Base-by-base conservation (phyloP, 257 asterid genomes). In the Ocimum tenuiflorum region DNA sequence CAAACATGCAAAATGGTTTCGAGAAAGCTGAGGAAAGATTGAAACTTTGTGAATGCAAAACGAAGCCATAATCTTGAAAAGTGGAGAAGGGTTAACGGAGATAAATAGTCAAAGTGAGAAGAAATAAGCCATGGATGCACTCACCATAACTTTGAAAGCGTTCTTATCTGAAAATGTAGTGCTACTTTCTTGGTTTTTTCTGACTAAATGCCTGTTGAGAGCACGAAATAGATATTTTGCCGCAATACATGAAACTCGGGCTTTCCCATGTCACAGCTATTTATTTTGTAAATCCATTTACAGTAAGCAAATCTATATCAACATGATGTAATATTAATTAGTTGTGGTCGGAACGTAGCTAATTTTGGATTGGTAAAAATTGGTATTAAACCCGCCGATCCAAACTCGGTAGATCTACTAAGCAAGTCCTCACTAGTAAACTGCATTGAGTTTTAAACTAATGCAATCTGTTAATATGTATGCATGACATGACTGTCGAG, bases 141-240 rank as follows among this genome's bases (percentile, higher is more conserved):
- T 73, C 78, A 74, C 77, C 82, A 74, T 70, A 78, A 65, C 77
- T 68, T 60, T 23, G 72, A 66, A 70, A 57, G 56, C 29, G 60
- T 60, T 74, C 72, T 70, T 64, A 70, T 66, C 77, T 62, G 61
- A 23, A 75, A 74, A 65, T 51, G 72, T 39, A 55, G 55, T 67
- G 74, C 68, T 35, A 33, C 67, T 69, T 55, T 41, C 46, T 53
- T 54, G 58, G 29, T 17, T 48, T 66, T 64, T 75, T 45, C 59
- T 63, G 38, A 53, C 63, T 70, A 49, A 63, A 67, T 38, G 48
- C 46, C 60, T 36, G n/a, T 36, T 15, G 60, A 11, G 69, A 46
- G 33, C 63, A 66, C 63, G 59, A 60, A n/a, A 50, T 13, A 57
- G 72, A 56, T 69, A 64, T 75, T 75, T 75, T 69, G 53, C 68